Conservation (phyloP, 2,329 filamentous ascomycete species). For the Erysiphe pulchra region DNA sequence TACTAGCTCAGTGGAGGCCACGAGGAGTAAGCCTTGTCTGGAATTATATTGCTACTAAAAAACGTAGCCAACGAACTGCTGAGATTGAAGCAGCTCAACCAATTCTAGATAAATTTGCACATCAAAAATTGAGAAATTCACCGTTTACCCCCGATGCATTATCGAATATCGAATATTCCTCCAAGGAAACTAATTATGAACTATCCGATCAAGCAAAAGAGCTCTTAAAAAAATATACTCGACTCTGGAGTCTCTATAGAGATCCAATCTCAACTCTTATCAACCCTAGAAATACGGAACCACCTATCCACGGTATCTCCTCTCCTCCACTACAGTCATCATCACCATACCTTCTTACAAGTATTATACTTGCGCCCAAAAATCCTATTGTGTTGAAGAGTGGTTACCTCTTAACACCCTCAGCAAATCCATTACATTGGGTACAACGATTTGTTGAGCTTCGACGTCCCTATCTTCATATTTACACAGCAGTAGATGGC, state of each 20-base stretch:
- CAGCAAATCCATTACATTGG: constrained; percentile 62
- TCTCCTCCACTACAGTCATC: constrained; percentile 8
- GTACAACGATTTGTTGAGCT: constrained; percentile 82
- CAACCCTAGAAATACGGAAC: constrained; percentile 35
- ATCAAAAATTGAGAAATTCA: not conserved
- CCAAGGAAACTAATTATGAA: not conserved
- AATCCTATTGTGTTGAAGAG: constrained; percentile 62
- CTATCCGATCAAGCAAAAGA: constrained; percentile 13
- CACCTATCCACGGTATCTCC: constrained; percentile 34
- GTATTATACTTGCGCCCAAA: constrained; percentile 53
- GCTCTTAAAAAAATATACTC: constrained; percentile 17
- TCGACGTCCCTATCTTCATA: constrained; percentile 69
- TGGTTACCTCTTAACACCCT: constrained; percentile 68
- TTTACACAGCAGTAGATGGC: constrained; percentile 63
- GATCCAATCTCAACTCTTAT: constrained; percentile 22
- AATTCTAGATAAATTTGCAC: constrained; percentile 31
- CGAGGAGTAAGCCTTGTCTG: constrained; percentile 75
- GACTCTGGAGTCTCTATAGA: constrained; percentile 13
- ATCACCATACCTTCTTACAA: constrained; percentile 35
- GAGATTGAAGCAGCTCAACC: constrained; percentile 58
- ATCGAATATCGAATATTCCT: not conserved
- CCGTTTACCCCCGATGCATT: no score
- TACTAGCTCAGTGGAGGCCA: constrained; percentile 61
- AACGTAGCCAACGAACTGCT: constrained; percentile 44
- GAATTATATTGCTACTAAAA: constrained; percentile 56